Evolutionary conservation across 1,284 basidiomycete species (phyloP).

Genomic region (Melampsora americana): DNA sequence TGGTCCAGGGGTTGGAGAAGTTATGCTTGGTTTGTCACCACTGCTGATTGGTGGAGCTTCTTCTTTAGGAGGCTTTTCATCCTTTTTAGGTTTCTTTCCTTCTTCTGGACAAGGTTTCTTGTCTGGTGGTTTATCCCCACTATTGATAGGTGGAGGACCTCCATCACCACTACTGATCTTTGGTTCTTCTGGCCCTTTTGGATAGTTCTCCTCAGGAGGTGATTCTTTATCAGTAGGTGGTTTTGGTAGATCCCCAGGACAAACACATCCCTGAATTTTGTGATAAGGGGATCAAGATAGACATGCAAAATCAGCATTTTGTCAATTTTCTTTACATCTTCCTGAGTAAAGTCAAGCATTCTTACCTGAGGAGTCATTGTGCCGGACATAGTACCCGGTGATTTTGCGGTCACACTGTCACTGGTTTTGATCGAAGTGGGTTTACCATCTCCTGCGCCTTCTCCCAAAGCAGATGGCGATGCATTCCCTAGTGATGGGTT

Average conservation of each 20-base stretch:
- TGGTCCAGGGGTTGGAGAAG: too few species aligned
- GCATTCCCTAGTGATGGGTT: too few species aligned
- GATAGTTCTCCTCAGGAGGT: too few species aligned
- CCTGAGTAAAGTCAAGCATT: background rate
- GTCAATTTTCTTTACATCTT: too few species aligned
- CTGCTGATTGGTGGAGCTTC: background rate
- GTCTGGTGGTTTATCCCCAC: background rate
- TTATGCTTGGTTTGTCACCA: background rate
- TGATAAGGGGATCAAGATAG: too few species aligned
- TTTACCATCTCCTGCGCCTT: background rate
- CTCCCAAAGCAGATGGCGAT: too few species aligned
- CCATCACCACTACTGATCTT: background rate
- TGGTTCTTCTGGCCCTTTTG: background rate
- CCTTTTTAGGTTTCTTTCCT: background rate
- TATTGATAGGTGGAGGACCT: background rate
- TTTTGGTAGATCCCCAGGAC: background rate
- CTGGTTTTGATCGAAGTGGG: background rate
- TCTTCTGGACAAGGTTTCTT: background rate
- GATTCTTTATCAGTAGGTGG: background rate
- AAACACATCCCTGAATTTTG: background rate
- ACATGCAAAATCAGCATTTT: background rate
- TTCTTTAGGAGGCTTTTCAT: background rate
- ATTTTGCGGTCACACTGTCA: background rate
- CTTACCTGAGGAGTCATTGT: background rate
- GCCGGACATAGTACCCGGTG: background rate